Evolutionary conservation across 768 basidiomycete species (phyloP).

Genomic region (Leccinum uliginosum): DNA sequence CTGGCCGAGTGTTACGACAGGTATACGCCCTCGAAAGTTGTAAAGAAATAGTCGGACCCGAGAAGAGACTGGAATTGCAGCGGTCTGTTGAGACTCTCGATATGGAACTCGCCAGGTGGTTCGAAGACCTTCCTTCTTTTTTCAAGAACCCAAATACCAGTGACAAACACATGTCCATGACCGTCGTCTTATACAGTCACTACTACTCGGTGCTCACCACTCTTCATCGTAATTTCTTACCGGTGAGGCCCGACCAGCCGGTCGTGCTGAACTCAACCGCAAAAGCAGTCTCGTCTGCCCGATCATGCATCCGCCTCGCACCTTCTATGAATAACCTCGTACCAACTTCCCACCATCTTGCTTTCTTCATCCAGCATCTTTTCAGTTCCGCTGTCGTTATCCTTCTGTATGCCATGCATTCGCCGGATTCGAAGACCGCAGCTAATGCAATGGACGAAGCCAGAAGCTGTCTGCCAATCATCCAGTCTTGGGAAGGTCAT

Average conservation of each 20-base stretch:
- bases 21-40: slow-evolving; percentile 80
- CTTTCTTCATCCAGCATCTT: slow-evolving; percentile 85
- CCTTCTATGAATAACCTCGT: slow-evolving; percentile 82
- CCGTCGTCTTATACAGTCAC: slow-evolving; percentile 80
- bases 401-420: slow-evolving; percentile 82
- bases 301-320: slow-evolving; percentile 80
- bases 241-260: slow-evolving; percentile 68
- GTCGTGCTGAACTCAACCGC: slow-evolving; percentile 67
- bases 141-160: slow-evolving; percentile 74
- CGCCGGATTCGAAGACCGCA: slow-evolving; percentile 60
- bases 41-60: slow-evolving; percentile 68
- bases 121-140: slow-evolving; percentile 65
- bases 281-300: slow-evolving; percentile 80
- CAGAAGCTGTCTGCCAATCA: slow-evolving; percentile 60
- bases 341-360: slow-evolving; percentile 80
- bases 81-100: slow-evolving; percentile 75
- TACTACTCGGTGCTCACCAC: slow-evolving; percentile 87
- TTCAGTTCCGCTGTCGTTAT: slow-evolving; percentile 88
- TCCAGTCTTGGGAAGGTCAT: slow-evolving; percentile 78
- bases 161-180: slow-evolving; percentile 81
- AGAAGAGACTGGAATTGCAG: slow-evolving; percentile 73
- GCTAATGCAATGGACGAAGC: slow-evolving; percentile 79
- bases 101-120: slow-evolving; percentile 75
- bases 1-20: slow-evolving; percentile 73
- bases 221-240: slow-evolving; percentile 83